phyloP scores from a whole-genome alignment of 83 land plant genomes.

The Picea mariana region DNA sequence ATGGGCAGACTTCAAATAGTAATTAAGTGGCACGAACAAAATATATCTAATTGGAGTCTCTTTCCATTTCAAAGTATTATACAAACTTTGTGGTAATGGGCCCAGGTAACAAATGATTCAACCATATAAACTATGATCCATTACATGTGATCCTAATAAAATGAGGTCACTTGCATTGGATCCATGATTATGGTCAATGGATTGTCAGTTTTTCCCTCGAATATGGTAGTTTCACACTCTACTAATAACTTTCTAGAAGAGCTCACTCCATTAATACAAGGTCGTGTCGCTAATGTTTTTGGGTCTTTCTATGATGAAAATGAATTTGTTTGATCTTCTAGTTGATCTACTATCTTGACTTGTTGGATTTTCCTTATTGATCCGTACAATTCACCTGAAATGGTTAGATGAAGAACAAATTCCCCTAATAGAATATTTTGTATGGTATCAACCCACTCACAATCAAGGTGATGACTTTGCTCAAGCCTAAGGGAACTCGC shows the following conservation, averaged over 20 bases:
- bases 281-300: slow-evolving; percentile 11
- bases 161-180: slow-evolving; percentile 14
- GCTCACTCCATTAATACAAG: not conserved
- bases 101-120: slow-evolving; percentile 22
- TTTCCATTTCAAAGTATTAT: slow-evolving; percentile 9
- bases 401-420: slow-evolving; percentile 24
- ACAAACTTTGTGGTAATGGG: not conserved
- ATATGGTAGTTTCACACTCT: slow-evolving; percentile 44
- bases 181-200: slow-evolving; percentile 26
- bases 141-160: slow-evolving; percentile 41
- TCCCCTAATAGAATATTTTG: slow-evolving; percentile 24
- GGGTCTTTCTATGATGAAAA: slow-evolving; percentile 9
- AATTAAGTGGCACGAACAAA: slow-evolving; percentile 37
- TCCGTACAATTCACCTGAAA: slow-evolving; percentile 32
- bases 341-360: slow-evolving; percentile 11
- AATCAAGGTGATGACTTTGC: slow-evolving; percentile 17
- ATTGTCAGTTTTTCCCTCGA: slow-evolving; percentile 37
- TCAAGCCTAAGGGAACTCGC: slow-evolving; percentile 14
- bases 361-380: slow-evolving; percentile 5
- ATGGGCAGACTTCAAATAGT: slow-evolving; percentile 53
- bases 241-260: slow-evolving; percentile 25
- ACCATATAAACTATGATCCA: slow-evolving; percentile 32
- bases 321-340: slow-evolving; percentile 17
- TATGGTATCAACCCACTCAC: slow-evolving; percentile 54
- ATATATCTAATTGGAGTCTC: slow-evolving; percentile 29